Conservation (phyloP, 495 filamentous ascomycete genomes). For the Hypoxylon crocopeplum region DNA sequence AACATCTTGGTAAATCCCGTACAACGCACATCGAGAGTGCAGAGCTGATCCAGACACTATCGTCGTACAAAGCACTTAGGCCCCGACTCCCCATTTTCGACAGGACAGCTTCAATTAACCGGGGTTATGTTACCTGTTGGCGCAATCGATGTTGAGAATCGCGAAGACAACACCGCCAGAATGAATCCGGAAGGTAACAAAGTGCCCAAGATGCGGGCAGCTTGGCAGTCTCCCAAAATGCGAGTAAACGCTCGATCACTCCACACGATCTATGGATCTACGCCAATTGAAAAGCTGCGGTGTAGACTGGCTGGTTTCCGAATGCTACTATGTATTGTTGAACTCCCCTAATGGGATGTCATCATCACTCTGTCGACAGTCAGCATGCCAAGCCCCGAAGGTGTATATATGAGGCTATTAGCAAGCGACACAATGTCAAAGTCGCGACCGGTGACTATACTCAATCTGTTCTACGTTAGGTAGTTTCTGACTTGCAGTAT, state of each 20-base stretch:
- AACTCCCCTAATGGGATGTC: background rate
- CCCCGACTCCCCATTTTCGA: too few species aligned
- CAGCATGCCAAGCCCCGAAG: background rate
- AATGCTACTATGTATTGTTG: background rate
- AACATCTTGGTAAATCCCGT: too few species aligned
- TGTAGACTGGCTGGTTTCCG: background rate
- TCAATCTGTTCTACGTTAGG: background rate
- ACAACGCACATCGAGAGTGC: too few species aligned
- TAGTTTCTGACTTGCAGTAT: background rate
- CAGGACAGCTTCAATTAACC: too few species aligned
- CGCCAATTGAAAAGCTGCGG: background rate
- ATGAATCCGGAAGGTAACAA: conserved; percentile 26
- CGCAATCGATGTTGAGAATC: conserved; percentile 21
- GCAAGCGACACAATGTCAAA: background rate
- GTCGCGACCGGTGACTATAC: too few species aligned
- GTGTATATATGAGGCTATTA: background rate
- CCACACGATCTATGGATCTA: background rate
- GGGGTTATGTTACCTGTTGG: background rate
- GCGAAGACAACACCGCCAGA: conserved; percentile 9
- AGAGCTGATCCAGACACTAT: too few species aligned
- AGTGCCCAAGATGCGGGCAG: conserved; percentile 2
- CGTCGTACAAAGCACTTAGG: too few species aligned
- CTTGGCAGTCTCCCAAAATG: conserved; percentile 14
- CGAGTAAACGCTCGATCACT: background rate
- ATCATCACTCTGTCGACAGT: background rate